Base-by-base conservation (phyloP, 2,329 filamentous ascomycete genomes). In the Colletotrichum melonis region DNA sequence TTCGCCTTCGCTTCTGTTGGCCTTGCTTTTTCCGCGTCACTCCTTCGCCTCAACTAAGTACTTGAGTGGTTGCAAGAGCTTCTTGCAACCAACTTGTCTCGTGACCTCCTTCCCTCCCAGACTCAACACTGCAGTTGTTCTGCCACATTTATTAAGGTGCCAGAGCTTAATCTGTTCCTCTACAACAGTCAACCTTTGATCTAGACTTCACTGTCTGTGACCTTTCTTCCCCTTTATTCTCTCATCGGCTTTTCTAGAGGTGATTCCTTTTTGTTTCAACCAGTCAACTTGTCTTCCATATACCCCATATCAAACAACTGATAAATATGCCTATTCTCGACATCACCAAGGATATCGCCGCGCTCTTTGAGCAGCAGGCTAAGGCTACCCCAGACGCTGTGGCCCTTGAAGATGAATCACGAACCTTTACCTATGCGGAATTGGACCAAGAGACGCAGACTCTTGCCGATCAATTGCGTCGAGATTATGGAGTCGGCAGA, bases 321-420 rank as follows among this genome's bases (percentile, higher is more conserved):
- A 22, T 72, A 84, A 84, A 77, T 69, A 94, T 93, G 91, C 80
- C 91, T 56, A 81, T 92, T 78, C 88, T 96, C 78, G 93, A 95
- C 82, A 91, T 86, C 74, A 88, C 84, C 75, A 94, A 93, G 82
- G 93, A 95, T 82, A 85, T 95, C 72, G 90, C 92, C 62, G 90
- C 92, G 35, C 89, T 95, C 75, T 95, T 95, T 80, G 84, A 85
- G 75, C 83, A 90, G 76, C 94, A 96, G 85, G 93, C 90, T 67
- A 85, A 88, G 75, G 87, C 87, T 30, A 93, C 93, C 0, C 94
- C 93, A 5, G 85, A 94, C 82, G 89, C 90, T 42, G 80, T 93
- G 78, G 94, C 93, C 24, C 83, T 95, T 68, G 93, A 95, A 80
- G 93, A 95, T 82, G 92, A 92, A 75, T 85, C 84, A 52, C 85